Conservation (phyloP, 2,329 filamentous ascomycete species). For the Phaeoacremonium minimum region DNA sequence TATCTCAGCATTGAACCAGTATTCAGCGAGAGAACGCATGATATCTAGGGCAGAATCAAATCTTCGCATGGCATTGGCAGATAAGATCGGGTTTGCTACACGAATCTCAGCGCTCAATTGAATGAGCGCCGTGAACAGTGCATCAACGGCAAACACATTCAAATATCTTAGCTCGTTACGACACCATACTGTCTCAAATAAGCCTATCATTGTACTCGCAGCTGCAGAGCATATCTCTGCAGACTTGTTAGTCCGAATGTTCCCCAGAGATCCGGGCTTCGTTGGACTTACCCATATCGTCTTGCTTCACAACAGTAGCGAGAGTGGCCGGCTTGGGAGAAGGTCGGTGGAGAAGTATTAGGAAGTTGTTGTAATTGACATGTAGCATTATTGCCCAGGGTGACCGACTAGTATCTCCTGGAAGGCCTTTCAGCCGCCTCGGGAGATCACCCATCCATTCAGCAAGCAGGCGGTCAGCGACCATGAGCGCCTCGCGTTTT, state of each 20-base stretch:
- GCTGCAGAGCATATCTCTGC: background rate
- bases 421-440: constrained; percentile 30
- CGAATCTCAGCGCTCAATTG: constrained; percentile 38
- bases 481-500: background rate
- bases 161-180: background rate
- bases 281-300: constrained; percentile 39
- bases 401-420: constrained; percentile 33
- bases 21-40: constrained; percentile 31
- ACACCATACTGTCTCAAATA: background rate
- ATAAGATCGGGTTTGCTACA: constrained; percentile 37
- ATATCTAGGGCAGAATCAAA: constrained; percentile 35
- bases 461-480: background rate
- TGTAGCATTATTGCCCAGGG: constrained; percentile 37
- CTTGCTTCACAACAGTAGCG: constrained; percentile 35
- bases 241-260: background rate
- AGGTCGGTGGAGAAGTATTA: constrained; percentile 37
- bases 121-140: constrained; percentile 39
- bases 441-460: background rate
- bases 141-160: constrained; percentile 24
- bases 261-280: constrained; percentile 25
- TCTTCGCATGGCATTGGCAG: constrained; percentile 36
- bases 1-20: constrained; percentile 35
- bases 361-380: constrained; percentile 37
- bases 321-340: constrained; percentile 34
- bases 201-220: background rate